Conservation (phyloP, 306 rosid genomes). For the Vigna angularis region DNA sequence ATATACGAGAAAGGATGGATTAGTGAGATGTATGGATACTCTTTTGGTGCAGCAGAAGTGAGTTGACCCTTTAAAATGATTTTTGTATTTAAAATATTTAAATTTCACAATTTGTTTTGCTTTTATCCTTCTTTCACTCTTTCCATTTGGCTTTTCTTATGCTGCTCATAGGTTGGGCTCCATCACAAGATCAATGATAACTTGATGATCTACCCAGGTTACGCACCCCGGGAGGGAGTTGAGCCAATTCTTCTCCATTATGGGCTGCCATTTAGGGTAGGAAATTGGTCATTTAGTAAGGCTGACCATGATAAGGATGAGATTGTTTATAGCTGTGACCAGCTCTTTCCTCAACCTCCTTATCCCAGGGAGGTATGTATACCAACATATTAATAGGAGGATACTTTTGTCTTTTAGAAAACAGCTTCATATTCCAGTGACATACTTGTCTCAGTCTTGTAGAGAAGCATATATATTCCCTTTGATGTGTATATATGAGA, state of each 20-base stretch:
- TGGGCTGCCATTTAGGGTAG: conserved; percentile 78
- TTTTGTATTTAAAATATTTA: conserved; percentile 15
- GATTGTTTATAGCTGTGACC: conserved; percentile 73
- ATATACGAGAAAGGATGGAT: conserved; percentile 89
- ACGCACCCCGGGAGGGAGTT: conserved; percentile 61
- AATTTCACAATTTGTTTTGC: conserved; percentile 5
- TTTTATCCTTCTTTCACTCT: conserved; percentile 12
- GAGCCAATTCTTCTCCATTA: conserved; percentile 95
- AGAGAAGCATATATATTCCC: conserved; percentile 18
- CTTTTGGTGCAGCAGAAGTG: conserved; percentile 97
- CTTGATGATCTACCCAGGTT: conserved; percentile 94
- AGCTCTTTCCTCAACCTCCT: conserved; percentile 89
- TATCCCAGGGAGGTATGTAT: conserved; percentile 82
- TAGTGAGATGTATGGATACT: conserved; percentile 97
- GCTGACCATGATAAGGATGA: conserved; percentile 77
- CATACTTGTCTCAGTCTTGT: conserved; percentile 13
- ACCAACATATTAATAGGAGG: conserved; percentile 7
- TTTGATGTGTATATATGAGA: not conserved
- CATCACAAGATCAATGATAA: conserved; percentile 89
- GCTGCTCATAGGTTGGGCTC: conserved; percentile 78
- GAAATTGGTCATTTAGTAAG: conserved; percentile 93
- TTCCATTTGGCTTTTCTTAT: conserved; percentile 7
- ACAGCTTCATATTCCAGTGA: not conserved
- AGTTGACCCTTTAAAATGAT: conserved; percentile 36
- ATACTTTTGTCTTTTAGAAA: not conserved